Evolutionary conservation across 1,139 yeast species (phyloP).

Genomic region (Hemisphaericaspora xylofermentans): DNA sequence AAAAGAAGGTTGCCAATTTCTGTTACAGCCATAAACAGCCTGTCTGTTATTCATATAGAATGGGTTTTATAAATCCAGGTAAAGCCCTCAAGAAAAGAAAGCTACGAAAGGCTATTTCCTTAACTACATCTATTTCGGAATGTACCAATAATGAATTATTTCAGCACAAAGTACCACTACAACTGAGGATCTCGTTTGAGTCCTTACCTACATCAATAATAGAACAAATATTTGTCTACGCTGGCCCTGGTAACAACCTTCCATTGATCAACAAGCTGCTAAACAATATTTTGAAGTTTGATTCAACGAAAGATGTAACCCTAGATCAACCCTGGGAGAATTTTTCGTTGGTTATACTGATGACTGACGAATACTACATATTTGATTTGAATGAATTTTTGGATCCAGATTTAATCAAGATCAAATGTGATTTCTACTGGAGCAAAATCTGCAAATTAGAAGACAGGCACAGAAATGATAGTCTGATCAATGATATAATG

Average conservation of each 20-base stretch:
- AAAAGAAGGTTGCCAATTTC: too few relatives aligned
- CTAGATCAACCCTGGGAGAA: constrained; percentile 16
- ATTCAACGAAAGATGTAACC: constrained; percentile 6
- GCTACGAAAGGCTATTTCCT: constrained; percentile 1
- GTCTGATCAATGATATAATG: too few relatives aligned
- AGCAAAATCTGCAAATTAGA: neutral
- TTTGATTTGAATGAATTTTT: constrained; percentile 22
- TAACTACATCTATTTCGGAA: constrained; percentile 1
- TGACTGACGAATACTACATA: constrained; percentile 19
- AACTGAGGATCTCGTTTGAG: neutral
- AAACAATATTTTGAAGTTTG: constrained; percentile 20
- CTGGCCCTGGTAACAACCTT: constrained; percentile 28
- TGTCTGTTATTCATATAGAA: constrained; percentile 7
- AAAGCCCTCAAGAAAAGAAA: constrained; percentile 14
- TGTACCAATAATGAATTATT: neutral
- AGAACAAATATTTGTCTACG: constrained; percentile 27
- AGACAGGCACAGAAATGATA: too few relatives aligned
- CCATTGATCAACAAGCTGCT: constrained; percentile 27
- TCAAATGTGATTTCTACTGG: constrained; percentile 11
- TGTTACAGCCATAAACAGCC: too few relatives aligned
- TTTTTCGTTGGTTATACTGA: constrained; percentile 15
- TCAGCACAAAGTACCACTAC: neutral
- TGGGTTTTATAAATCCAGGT: constrained; percentile 37
- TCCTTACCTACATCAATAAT: constrained; percentile 35
- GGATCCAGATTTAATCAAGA: constrained; percentile 8